phyloP scores from a whole-genome alignment of 208 protist species.

The Crithidia fasciculata region DNA sequence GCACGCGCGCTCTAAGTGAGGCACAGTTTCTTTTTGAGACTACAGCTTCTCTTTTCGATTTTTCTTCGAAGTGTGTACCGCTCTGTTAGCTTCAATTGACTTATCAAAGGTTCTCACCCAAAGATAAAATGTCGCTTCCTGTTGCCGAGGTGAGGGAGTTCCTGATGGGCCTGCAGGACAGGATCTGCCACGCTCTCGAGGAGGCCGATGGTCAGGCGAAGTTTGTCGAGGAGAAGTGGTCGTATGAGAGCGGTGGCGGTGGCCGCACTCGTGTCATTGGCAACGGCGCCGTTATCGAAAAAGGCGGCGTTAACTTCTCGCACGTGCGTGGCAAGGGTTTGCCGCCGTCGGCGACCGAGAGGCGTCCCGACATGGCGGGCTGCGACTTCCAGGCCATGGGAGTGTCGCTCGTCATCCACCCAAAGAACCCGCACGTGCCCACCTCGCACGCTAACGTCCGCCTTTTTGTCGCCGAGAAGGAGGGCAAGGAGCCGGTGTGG shows the following conservation, averaged over 20 bases:
- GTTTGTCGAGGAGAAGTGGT: constrained; percentile 71
- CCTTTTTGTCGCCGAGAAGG: constrained; percentile 74
- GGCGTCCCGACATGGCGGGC: constrained; percentile 42
- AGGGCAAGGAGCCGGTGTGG: constrained; percentile 55
- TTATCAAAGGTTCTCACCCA: neutral
- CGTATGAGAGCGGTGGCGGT: constrained; percentile 56
- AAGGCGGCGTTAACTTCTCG: constrained; percentile 83
- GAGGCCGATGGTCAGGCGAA: constrained; percentile 44
- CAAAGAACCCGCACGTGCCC: constrained; percentile 76
- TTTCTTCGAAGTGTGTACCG: no score
- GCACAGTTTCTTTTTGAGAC: no score
- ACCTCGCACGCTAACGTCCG: constrained; percentile 91
- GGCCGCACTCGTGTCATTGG: constrained; percentile 68
- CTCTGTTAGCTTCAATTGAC: neutral
- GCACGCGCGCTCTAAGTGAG: no score
- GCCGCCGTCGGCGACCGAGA: constrained; percentile 42
- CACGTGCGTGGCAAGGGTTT: constrained; percentile 65
- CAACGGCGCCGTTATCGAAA: constrained; percentile 65
- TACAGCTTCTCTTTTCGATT: no score
- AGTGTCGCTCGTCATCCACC: constrained; percentile 86
- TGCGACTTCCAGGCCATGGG: constrained; percentile 77
- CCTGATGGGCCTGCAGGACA: constrained; percentile 46
- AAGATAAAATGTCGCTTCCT: constrained; percentile 17
- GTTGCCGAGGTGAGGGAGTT: constrained; percentile 42
- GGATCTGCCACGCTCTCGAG: constrained; percentile 60